Evolutionary conservation across 2,329 filamentous ascomycete genomes (phyloP), one percentile per base, ranked within the genome.

Genomic region (Karstenula rhodostoma): DNA sequence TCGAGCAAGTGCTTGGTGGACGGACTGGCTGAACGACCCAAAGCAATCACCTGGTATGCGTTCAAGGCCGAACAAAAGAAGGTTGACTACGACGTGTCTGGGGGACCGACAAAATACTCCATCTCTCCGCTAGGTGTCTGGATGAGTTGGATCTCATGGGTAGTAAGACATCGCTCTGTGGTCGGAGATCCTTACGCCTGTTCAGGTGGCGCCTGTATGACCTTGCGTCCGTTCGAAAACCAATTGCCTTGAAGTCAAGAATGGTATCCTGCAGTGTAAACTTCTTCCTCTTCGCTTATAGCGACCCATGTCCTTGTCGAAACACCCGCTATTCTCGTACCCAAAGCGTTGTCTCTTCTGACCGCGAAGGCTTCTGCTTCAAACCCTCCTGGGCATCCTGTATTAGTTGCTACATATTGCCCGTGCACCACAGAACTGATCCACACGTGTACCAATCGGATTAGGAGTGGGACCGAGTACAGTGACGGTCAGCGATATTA

Each of bases 1-100:
- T 98, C 68, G 90, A 97, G 76, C 90, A 93, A 78, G 94, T 98
- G 75, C 85, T 98, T 73, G 86, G 87, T 80, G 66, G 73, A 9
- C 70, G 70, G 23, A 62, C 64, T 19, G 60, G 50, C 19, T 71
- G 65, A 70, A 51, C 5, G 32, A 43, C 22, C 13, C 19, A 32
- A 33, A 4, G 13, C 40, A 40, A 40, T 47, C 13, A 15, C 5
- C 10, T 37, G n/a, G 5, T 23, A 46, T 27, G 5, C 29, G 22
- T 54, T 1, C 22, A 22, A 29, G 22, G 29, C 17, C 13, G 19
- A 49, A 33, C 8, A 35, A 27, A 37, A 42, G 37, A 57, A 6
- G 27, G n/a, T 19, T 23, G 3, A n/a, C 19, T 9, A 44, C 19
- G n/a, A 13, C 19, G 42, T 12, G 8, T 23, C n/a, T 44, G 7